Percentiles rank a stretch among this genome's conserved stretches.
phyloP scores from a whole-genome alignment of 129 eudicot species.

The Helichrysum umbraculigerum region DNA sequence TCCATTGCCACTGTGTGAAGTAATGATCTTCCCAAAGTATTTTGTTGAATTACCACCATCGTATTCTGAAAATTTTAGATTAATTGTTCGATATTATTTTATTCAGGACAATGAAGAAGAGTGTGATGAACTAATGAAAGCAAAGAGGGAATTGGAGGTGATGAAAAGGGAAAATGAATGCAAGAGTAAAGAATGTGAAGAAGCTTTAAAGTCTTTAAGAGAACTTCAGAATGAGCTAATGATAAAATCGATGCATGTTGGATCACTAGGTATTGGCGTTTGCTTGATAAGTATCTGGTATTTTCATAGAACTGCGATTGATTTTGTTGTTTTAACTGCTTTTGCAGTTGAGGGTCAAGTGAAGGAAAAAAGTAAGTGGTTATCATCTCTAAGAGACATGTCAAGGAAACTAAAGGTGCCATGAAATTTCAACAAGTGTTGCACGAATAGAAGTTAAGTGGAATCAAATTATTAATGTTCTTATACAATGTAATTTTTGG shows the following conservation, averaged over 20 bases:
- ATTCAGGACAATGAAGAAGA: slow-evolving; percentile 37
- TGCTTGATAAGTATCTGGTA: slow-evolving; percentile 10
- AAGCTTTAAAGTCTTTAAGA: slow-evolving; percentile 68
- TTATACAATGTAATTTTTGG: neutral
- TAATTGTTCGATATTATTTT: no score
- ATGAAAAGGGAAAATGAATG: slow-evolving; percentile 64
- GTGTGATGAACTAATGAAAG: slow-evolving; percentile 45
- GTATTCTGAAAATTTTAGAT: neutral
- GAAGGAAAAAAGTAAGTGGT: slow-evolving; percentile 94
- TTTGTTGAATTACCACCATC: neutral
- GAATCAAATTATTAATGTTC: neutral
- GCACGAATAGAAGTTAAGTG: neutral
- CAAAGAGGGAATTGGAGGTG: slow-evolving; percentile 57
- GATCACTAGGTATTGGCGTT: slow-evolving; percentile 72
- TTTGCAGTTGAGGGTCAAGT: slow-evolving; percentile 99
- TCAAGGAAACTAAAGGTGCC: slow-evolving; percentile 78
- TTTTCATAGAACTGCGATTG: slow-evolving; percentile 2
- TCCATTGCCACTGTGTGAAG: slow-evolving; percentile 41
- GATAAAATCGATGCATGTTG: slow-evolving; percentile 99
- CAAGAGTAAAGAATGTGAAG: slow-evolving; percentile 76
- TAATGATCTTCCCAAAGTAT: slow-evolving; percentile 21
- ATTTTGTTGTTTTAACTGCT: slow-evolving; percentile 50
- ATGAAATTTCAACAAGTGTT: neutral
- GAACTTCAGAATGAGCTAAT: slow-evolving; percentile 92
- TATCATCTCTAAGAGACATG: slow-evolving; percentile 70